A percentile compares a stretch with the other conserved stretches of the same genome.
phyloP scores from a whole-genome alignment of 345 rosid genomes.

The Lagerstroemia speciosa region DNA sequence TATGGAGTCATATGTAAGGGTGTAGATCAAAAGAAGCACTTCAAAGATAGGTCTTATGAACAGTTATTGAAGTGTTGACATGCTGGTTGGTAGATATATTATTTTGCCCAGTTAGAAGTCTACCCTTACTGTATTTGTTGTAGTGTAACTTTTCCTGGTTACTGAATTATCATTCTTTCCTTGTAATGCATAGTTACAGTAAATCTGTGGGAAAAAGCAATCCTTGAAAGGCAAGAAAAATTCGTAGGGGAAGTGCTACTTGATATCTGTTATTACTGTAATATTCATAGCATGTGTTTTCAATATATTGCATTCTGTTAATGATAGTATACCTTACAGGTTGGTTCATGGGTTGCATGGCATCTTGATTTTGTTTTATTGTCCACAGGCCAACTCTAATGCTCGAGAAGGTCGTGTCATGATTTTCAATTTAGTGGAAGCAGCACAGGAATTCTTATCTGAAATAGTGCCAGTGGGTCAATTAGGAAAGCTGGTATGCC shows the following conservation, averaged over 20 bases:
- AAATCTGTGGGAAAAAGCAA: neutral
- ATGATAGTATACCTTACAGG: neutral
- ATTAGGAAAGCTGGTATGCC: slow-evolving; percentile 50
- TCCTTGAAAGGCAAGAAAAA: neutral
- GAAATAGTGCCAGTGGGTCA: slow-evolving; percentile 52
- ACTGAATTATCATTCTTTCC: neutral
- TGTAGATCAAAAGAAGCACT: neutral
- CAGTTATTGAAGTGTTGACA: neutral
- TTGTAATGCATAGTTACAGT: neutral
- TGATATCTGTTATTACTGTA: neutral
- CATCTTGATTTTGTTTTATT: neutral
- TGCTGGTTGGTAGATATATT: neutral
- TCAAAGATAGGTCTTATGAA: neutral
- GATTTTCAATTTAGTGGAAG: slow-evolving; percentile 94
- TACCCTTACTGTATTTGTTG: neutral
- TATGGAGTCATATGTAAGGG: neutral
- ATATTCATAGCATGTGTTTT: neutral
- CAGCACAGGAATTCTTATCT: slow-evolving; percentile 93
- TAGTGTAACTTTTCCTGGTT: neutral
- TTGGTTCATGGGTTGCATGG: neutral
- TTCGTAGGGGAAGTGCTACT: neutral
- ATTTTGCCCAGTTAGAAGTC: neutral
- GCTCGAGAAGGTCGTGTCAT: slow-evolving; percentile 93
- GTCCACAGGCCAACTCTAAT: slow-evolving; percentile 64
- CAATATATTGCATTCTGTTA: neutral